Evolutionary conservation across 108 stramenopile genomes (phyloP), one percentile per base, ranked within the genome.

Genomic region (Thalassiosira profunda): DNA sequence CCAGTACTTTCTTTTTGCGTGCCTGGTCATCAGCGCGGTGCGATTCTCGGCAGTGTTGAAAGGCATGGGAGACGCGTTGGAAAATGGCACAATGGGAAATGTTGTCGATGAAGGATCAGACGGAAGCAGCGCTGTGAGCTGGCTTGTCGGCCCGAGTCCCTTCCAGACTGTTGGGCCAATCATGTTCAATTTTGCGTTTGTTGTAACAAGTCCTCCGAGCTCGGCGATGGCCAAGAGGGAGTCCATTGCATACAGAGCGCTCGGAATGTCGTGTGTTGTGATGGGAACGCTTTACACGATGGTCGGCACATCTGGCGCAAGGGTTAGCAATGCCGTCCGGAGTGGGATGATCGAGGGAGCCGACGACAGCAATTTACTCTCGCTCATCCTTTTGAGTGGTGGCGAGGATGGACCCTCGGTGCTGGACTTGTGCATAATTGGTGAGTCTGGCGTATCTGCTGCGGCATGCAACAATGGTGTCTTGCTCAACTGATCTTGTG

Each of bases 111-210:
- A n/a, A 5, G 14, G 3, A 30, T 29, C 42, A 8, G 46, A 24
- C 25, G n/a, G n/a, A n/a, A n/a, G n/a, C n/a, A 44, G 18, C 8
- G 18, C 41, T 18, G n/a, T 69, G 34, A 56, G 55, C 3, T 64
- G 72, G 72, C 41, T 62, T 21, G 44, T 73, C 8, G 72, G 72
- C 15, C 56, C 44, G 2, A 38, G 49, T 51, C 56, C 72, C 9
- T 73, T 73, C 20, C 53, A 47, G 9, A 48, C 72, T 2, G 24
- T 73, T 5, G 72, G 72, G 15, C 72, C 72, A 15, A 73, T 73
- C 55, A 64, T 73, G 72, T 73, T 73, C 55, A 73, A 73, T 31
- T 73, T 73, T 49, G 62, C 63, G 0, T 73, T 73, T 20, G 38
- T 73, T 12, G 63, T 73, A 14, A 73, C 72, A 7, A 46, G 56